A percentile compares a stretch with the other conserved stretches of the same genome.
These are phyloP conservation scores for Pyrus bretschneideri DNA, from an alignment of 306 rosid species.

Conservation along the genomic window DNA sequence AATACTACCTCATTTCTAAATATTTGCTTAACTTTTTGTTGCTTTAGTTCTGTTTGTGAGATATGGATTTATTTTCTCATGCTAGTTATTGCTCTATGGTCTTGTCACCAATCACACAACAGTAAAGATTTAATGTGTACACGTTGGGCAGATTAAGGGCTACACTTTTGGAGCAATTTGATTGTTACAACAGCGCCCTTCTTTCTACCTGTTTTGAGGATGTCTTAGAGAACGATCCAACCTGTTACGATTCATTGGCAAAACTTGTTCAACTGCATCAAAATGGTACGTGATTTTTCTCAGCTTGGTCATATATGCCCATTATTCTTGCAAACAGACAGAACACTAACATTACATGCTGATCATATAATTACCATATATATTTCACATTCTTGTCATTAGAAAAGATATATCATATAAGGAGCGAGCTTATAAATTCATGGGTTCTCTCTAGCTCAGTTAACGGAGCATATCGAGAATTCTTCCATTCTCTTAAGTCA, in stretches of 20 bases:
- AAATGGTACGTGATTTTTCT: conserved; percentile 45
- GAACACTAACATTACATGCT: neutral
- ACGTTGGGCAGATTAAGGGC: conserved; percentile 54
- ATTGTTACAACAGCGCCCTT: conserved; percentile 30
- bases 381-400: neutral
- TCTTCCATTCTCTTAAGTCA: no score
- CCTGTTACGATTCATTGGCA: conserved; percentile 50
- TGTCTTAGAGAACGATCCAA: conserved; percentile 67
- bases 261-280: conserved; percentile 62
- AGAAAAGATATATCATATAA: neutral
- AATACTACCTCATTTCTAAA: neutral
- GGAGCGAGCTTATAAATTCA: neutral
- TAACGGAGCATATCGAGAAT: neutral
- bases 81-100: neutral
- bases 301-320: neutral
- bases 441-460: neutral
- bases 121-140: neutral
- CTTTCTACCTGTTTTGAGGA: conserved; percentile 51
- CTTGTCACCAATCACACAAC: conserved; percentile 1
- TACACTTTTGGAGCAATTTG: conserved; percentile 46
- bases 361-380: no score
- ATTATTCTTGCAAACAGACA: neutral
- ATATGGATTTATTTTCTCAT: neutral
- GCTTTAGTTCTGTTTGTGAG: neutral
- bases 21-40: neutral